Conservation (phyloP, 345 rosid genomes). For the Corchorus olitorius region DNA sequence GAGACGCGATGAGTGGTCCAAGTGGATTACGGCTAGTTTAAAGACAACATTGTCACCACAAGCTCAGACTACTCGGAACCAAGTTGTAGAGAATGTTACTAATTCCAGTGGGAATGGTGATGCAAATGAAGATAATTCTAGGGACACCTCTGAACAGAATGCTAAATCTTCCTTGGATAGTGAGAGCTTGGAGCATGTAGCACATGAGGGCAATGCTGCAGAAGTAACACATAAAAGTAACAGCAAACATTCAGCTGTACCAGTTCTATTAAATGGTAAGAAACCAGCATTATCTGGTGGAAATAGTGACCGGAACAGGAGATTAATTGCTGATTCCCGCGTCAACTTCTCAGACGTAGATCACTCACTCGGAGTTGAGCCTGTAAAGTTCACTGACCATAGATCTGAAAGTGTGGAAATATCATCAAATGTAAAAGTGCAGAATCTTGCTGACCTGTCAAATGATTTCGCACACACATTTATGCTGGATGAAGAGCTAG, state of each 20-base stretch:
- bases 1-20: constrained; percentile 71
- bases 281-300: constrained; percentile 21
- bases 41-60: constrained; percentile 27
- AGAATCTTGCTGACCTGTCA: constrained; percentile 52
- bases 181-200: constrained; percentile 20
- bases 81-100: constrained; percentile 35
- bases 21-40: constrained; percentile 58
- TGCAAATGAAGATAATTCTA: constrained; percentile 32
- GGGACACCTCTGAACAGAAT: constrained; percentile 29
- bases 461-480: constrained; percentile 77
- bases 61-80: constrained; percentile 41
- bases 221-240: constrained; percentile 15
- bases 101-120: constrained; percentile 27
- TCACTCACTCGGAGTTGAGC: constrained; percentile 37
- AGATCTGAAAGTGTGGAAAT: constrained; percentile 30
- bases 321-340: constrained; percentile 31
- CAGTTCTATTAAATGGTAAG: constrained; percentile 22
- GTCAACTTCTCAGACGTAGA: constrained; percentile 25
- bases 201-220: constrained; percentile 22
- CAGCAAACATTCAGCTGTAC: constrained; percentile 20
- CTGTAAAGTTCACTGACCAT: constrained; percentile 32
- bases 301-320: constrained; percentile 22
- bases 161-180: constrained; percentile 11
- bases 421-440: constrained; percentile 28
- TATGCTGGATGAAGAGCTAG: constrained; percentile 94